Percentiles rank a stretch among this genome's conserved stretches.
Conservation (phyloP, 768 basidiomycete species). For the Cystobasidiopsis lactophilus region DNA sequence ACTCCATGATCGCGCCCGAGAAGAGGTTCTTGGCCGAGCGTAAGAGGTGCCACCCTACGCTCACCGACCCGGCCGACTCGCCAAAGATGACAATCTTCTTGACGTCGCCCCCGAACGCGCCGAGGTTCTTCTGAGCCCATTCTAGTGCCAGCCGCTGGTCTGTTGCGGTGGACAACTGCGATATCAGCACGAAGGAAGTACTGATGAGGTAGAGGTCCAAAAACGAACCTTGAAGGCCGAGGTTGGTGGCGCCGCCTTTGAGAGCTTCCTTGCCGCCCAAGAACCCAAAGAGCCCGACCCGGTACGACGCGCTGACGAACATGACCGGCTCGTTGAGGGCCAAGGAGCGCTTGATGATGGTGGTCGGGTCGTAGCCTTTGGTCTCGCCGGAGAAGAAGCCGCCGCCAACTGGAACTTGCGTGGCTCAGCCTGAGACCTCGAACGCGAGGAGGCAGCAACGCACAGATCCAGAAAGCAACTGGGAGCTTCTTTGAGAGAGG, state of each 20-base stretch:
- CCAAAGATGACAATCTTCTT: conserved; percentile 34
- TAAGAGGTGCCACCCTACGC: neutral
- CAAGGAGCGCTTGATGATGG: neutral
- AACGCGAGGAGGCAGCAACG: too few relatives aligned
- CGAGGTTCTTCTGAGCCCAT: conserved; percentile 23
- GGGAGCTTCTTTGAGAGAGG: conserved; percentile 23
- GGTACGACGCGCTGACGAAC: conserved; percentile 16
- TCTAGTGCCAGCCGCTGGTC: conserved; percentile 12
- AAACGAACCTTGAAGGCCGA: neutral
- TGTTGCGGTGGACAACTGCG: neutral
- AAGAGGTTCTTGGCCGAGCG: neutral
- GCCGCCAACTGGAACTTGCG: too few relatives aligned
- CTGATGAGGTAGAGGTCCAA: neutral
- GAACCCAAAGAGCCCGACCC: conserved; percentile 6
- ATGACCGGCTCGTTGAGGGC: conserved; percentile 8
- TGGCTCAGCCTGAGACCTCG: too few relatives aligned
- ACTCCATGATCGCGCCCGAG: neutral
- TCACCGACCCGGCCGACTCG: conserved; percentile 34
- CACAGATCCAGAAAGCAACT: conserved; percentile 32
- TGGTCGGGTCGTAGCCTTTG: conserved; percentile 9
- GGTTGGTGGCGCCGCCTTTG: neutral
- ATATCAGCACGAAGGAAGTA: neutral
- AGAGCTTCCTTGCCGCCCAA: conserved; percentile 1
- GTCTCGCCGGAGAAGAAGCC: conserved; percentile 18
- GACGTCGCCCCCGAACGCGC: conserved; percentile 22